These are phyloP conservation scores for Fusarium sambucinum DNA, from an alignment of 2,329 filamentous ascomycete genomes.

Conservation along the genomic window DNA sequence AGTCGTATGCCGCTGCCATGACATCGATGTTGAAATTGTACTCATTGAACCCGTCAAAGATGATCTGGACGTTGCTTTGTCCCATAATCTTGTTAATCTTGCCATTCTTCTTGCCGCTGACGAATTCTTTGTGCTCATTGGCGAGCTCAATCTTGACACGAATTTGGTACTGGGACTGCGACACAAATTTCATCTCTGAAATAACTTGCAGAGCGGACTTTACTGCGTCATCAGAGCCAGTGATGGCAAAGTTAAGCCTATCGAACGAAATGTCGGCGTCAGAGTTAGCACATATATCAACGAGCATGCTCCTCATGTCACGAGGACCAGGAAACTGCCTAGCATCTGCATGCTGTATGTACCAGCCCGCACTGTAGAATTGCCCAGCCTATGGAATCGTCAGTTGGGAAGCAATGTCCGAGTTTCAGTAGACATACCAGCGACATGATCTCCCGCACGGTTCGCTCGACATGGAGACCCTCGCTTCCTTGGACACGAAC, in stretches of 20 bases:
- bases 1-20: constrained; percentile 90
- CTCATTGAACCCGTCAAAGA: constrained; percentile 99
- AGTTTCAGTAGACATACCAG: constrained; percentile 68
- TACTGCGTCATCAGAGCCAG: constrained; percentile 94
- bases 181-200: constrained; percentile 89
- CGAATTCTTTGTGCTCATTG: constrained; percentile 99
- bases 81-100: constrained; percentile 99
- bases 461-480: constrained; percentile 93
- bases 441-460: constrained; percentile 94
- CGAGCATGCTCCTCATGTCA: constrained; percentile 90
- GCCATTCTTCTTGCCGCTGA: constrained; percentile 99
- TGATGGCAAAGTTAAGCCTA: constrained; percentile 92
- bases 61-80: constrained; percentile 98
- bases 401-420: constrained; percentile 36
- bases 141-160: constrained; percentile 98
- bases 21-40: constrained; percentile 99
- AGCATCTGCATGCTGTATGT: constrained; percentile 83
- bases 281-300: constrained; percentile 95
- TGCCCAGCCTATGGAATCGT: constrained; percentile 77
- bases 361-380: constrained; percentile 98
- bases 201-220: constrained; percentile 96
- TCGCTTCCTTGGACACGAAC: constrained; percentile 94
- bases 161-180: constrained; percentile 89
- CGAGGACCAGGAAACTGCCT: constrained; percentile 70
- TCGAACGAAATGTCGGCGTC: constrained; percentile 96